Conservation (phyloP, 2,329 filamentous ascomycete species). For the Dothistroma septosporum region DNA sequence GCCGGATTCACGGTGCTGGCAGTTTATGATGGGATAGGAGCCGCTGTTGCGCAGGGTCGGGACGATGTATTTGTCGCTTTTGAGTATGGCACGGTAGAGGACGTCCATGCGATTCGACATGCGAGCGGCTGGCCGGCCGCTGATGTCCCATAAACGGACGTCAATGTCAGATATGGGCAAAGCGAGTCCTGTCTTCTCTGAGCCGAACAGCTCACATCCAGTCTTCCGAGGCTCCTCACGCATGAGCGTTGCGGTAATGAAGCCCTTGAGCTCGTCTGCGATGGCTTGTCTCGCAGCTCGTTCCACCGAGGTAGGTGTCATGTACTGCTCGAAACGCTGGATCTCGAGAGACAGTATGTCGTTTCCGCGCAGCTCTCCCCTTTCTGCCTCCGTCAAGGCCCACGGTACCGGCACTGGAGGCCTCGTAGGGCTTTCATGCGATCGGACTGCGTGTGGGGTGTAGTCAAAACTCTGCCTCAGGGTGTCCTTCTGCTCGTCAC, state of each 20-base stretch:
- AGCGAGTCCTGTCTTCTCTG: conserved; percentile 50
- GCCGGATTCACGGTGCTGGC: conserved; percentile 46
- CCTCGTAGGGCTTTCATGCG: not conserved
- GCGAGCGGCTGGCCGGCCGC: conserved; percentile 24
- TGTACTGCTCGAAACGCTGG: conserved; percentile 42
- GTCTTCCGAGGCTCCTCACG: not conserved
- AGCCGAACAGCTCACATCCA: conserved; percentile 48
- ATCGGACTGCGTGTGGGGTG: not conserved
- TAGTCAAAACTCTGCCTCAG: not conserved
- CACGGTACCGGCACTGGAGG: conserved; percentile 7
- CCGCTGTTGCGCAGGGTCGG: conserved; percentile 23
- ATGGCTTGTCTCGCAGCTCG: conserved; percentile 35
- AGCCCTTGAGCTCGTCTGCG: conserved; percentile 32
- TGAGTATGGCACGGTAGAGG: conserved; percentile 9
- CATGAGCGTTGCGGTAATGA: conserved; percentile 21
- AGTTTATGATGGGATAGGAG: conserved; percentile 40
- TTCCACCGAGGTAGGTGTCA: conserved; percentile 45
- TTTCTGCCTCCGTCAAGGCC: not conserved
- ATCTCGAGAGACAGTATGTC: conserved; percentile 41
- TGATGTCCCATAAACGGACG: conserved; percentile 38
- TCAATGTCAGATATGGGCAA: conserved; percentile 54
- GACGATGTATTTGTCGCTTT: not conserved
- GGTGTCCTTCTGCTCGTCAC: not conserved
- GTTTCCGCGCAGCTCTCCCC: not conserved
- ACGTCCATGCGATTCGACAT: conserved; percentile 8